These are phyloP conservation scores for Fusarium cicatricum DNA, from an alignment of 2,329 filamentous ascomycete genomes.

Conservation along the genomic window DNA sequence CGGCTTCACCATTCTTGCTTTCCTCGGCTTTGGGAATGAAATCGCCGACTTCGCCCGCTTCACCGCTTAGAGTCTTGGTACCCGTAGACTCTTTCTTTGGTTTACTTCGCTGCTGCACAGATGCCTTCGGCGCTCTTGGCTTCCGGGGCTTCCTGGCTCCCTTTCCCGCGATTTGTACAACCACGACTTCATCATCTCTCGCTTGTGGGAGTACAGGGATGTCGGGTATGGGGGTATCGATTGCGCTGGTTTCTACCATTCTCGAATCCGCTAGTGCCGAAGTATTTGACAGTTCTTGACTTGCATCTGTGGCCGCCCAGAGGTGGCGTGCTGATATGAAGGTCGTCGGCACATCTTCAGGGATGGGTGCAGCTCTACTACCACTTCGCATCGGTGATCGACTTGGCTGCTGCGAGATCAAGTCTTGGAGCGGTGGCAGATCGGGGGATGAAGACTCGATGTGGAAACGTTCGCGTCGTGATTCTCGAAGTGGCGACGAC, in stretches of 20 bases:
- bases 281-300: conserved; percentile 1
- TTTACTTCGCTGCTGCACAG: conserved; percentile 15
- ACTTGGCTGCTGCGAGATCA: conserved; percentile 51
- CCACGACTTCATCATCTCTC: conserved; percentile 27
- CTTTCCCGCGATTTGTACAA: conserved; percentile 37
- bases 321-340: conserved; percentile 55
- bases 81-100: conserved; percentile 2
- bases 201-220: background rate
- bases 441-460: conserved; percentile 61
- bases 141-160: conserved; percentile 28
- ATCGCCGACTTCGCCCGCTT: background rate
- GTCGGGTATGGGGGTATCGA: background rate
- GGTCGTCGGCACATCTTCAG: conserved; percentile 46
- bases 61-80: background rate
- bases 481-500: conserved; percentile 43
- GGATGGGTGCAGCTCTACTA: conserved; percentile 49
- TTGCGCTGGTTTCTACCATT: background rate
- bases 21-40: background rate
- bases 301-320: conserved; percentile 46
- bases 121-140: conserved; percentile 27
- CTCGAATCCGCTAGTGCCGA: background rate
- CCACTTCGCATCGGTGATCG: conserved; percentile 48
- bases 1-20: conserved; percentile 42
- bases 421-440: conserved; percentile 61
- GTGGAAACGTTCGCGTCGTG: conserved; percentile 45